phyloP scores from a whole-genome alignment of 2,329 filamentous ascomycete species.

The Bipolaris bicolor region DNA sequence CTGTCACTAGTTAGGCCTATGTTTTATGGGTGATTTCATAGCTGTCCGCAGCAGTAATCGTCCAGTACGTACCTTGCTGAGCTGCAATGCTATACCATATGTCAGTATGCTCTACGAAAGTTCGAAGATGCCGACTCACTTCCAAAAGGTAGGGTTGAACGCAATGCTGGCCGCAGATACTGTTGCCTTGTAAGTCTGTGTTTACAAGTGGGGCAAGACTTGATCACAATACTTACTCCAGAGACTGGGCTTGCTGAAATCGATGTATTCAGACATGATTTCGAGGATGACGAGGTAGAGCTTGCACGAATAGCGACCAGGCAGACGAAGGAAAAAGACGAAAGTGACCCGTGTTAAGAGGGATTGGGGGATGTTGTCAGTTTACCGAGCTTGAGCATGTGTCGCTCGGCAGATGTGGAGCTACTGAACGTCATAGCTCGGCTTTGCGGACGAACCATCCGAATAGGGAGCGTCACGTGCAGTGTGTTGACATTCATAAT shows the following conservation, averaged over 20 bases:
- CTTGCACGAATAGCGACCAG: neutral
- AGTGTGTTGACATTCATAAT: neutral
- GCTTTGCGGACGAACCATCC: conserved; percentile 4
- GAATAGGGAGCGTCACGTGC: conserved; percentile 1
- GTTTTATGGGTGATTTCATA: neutral
- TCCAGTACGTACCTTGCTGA: conserved; percentile 68
- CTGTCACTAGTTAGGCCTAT: conserved; percentile 54
- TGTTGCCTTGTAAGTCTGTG: conserved; percentile 47
- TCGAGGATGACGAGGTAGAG: neutral
- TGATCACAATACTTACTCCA: conserved; percentile 50
- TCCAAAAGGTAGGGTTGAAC: conserved; percentile 99
- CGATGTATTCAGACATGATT: conserved; percentile 42
- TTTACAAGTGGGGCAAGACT: neutral
- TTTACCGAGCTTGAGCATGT: conserved; percentile 31
- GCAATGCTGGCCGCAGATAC: conserved; percentile 82
- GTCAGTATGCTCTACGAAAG: conserved; percentile 5
- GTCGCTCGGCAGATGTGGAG: conserved; percentile 22
- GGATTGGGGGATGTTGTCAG: conserved; percentile 30
- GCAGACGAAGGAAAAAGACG: neutral
- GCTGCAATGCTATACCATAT: conserved; percentile 71
- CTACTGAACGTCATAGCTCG: conserved; percentile 42
- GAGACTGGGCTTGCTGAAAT: conserved; percentile 55
- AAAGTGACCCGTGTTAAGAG: conserved; percentile 7
- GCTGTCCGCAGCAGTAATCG: conserved; percentile 8
- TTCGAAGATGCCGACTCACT: conserved; percentile 62